These are phyloP conservation scores for Diplodia sapinea DNA, from an alignment of 2,329 filamentous ascomycete species.

Conservation along the genomic window DNA sequence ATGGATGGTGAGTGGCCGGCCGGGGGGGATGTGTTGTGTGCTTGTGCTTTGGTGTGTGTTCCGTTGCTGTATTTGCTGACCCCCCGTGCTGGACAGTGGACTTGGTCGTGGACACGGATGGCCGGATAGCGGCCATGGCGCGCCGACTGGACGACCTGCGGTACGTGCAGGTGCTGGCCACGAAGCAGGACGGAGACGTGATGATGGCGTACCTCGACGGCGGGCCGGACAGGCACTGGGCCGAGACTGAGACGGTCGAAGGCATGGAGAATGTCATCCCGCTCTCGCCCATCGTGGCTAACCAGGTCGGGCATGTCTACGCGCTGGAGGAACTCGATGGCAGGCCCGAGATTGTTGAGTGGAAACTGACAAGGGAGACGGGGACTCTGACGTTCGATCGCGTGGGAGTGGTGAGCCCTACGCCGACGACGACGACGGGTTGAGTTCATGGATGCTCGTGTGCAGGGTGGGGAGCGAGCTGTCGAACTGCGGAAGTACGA, in stretches of 20 bases:
- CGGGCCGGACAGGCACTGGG: neutral
- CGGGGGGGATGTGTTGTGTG: too few species aligned
- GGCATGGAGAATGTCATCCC: conserved; percentile 1
- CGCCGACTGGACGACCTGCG: neutral
- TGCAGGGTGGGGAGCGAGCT: too few species aligned
- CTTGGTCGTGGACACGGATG: neutral
- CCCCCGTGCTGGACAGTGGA: neutral
- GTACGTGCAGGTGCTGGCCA: neutral
- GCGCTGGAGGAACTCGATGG: neutral
- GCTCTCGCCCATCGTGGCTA: neutral
- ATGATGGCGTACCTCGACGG: conserved; percentile 17
- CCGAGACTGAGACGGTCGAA: neutral
- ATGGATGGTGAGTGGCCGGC: too few species aligned
- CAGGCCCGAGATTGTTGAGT: neutral
- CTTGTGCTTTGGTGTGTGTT: too few species aligned
- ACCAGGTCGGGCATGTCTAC: neutral
- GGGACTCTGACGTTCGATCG: conserved; percentile 6
- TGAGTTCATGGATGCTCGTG: too few species aligned
- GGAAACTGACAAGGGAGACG: neutral
- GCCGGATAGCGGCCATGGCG: neutral
- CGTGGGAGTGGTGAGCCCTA: neutral
- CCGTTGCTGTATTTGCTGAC: too few species aligned
- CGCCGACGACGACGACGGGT: too few species aligned
- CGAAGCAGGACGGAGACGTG: neutral
- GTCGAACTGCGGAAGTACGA: too few species aligned